A percentile compares a stretch with the other conserved stretches of the same genome.
Conservation (phyloP, 1,284 basidiomycete genomes). For the Coniferiporia weirii region DNA sequence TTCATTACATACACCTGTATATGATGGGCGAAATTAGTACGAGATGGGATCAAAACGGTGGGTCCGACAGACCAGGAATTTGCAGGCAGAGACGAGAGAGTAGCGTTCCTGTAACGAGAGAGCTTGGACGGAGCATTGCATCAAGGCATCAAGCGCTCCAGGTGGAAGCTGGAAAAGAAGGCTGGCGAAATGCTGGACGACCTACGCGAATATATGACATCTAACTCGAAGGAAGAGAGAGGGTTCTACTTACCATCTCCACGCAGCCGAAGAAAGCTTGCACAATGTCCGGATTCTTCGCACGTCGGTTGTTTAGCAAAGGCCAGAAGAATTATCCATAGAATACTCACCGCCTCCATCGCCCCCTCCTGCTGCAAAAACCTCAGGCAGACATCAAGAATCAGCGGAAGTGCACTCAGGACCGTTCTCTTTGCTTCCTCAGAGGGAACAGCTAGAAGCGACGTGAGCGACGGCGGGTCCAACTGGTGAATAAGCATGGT, state of each 20-base stretch:
- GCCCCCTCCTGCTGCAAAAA: constrained; percentile 52
- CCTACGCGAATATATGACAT: constrained; percentile 33
- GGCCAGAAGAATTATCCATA: not conserved
- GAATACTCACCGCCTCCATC: constrained; percentile 61
- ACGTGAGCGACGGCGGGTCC: constrained; percentile 57
- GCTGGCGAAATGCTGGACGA: constrained; percentile 68
- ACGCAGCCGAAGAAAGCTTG: constrained; percentile 83
- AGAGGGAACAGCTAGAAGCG: constrained; percentile 37
- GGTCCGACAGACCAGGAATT: constrained; percentile 63
- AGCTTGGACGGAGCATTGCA: constrained; percentile 67
- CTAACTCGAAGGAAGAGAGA: no score
- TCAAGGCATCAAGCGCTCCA: constrained; percentile 62
- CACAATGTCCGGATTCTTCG: constrained; percentile 83
- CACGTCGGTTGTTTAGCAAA: not conserved
- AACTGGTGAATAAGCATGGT: constrained; percentile 75
- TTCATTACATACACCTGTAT: constrained; percentile 55
- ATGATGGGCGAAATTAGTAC: not conserved
- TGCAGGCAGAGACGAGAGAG: constrained; percentile 76
- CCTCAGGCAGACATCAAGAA: constrained; percentile 58
- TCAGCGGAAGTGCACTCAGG: constrained; percentile 46
- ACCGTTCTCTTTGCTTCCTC: constrained; percentile 43
- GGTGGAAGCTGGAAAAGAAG: constrained; percentile 66
- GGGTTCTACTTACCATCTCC: constrained; percentile 47
- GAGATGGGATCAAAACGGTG: constrained; percentile 1
- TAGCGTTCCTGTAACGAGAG: constrained; percentile 81